These are phyloP conservation scores for Alternaria angustiovoidea DNA, from an alignment of 2,329 filamentous ascomycete species.

Conservation along the genomic window DNA sequence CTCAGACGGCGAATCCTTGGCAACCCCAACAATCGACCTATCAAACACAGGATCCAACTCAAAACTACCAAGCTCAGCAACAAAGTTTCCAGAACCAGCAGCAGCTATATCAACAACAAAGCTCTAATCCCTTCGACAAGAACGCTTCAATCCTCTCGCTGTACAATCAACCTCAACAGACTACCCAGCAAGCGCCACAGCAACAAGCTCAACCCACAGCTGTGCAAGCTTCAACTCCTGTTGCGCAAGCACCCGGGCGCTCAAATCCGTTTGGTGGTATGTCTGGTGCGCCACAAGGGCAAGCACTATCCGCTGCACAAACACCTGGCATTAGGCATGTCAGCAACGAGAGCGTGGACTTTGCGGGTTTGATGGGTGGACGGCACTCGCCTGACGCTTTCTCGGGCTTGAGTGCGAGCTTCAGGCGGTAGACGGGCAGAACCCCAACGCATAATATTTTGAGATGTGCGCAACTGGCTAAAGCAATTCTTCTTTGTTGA, in stretches of 20 bases:
- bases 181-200: slow-evolving; percentile 55
- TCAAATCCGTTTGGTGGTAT: slow-evolving; percentile 65
- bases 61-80: slow-evolving; percentile 24
- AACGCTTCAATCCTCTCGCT: slow-evolving; percentile 75
- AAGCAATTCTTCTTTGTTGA: neutral
- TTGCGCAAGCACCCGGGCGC: slow-evolving; percentile 47
- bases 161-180: slow-evolving; percentile 69
- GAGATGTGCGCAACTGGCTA: neutral
- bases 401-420: slow-evolving; percentile 72
- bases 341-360: slow-evolving; percentile 75
- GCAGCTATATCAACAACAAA: slow-evolving; percentile 33
- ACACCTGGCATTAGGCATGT: slow-evolving; percentile 52
- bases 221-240: slow-evolving; percentile 34
- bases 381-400: slow-evolving; percentile 83
- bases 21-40: slow-evolving; percentile 34
- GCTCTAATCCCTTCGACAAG: slow-evolving; percentile 66
- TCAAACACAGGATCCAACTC: slow-evolving; percentile 28
- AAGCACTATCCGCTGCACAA: slow-evolving; percentile 32
- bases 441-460: neutral
- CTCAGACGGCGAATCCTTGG: slow-evolving; percentile 35
- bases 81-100: slow-evolving; percentile 28
- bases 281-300: slow-evolving; percentile 28
- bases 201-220: slow-evolving; percentile 35
- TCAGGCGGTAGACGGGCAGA: slow-evolving; percentile 33
- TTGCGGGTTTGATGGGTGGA: slow-evolving; percentile 68